phyloP scores from a whole-genome alignment of 306 rosid species.

The Begonia masoniana region DNA sequence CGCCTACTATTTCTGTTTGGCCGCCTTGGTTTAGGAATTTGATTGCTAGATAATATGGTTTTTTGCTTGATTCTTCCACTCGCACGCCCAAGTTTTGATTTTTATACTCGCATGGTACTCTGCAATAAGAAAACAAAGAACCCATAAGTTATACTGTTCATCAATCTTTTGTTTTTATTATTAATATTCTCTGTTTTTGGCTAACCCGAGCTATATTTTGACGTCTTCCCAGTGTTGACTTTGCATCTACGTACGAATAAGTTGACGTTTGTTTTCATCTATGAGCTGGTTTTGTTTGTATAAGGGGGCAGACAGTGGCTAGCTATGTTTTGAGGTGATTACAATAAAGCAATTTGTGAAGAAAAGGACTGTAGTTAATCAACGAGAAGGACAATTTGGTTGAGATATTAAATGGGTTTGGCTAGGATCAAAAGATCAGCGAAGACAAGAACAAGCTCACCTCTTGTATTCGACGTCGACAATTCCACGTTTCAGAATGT shows the following conservation, averaged over 20 bases:
- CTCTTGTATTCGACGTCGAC: slow-evolving; percentile 70
- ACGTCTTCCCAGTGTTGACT: no score
- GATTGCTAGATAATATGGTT: slow-evolving; percentile 48
- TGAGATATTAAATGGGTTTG: not conserved
- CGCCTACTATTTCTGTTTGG: slow-evolving; percentile 78
- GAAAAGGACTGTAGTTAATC: no score
- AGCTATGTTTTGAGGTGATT: not conserved
- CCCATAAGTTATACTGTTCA: no score
- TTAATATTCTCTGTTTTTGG: no score
- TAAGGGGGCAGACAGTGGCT: no score
- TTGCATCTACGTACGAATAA: no score
- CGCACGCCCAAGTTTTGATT: slow-evolving; percentile 48
- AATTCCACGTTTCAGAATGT: slow-evolving; percentile 45
- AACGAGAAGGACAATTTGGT: not conserved
- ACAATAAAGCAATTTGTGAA: not conserved
- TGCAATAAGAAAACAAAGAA: slow-evolving; percentile 9
- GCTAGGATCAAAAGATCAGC: not conserved
- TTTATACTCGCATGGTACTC: slow-evolving; percentile 63
- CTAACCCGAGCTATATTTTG: no score
- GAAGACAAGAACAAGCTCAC: slow-evolving; percentile 17
- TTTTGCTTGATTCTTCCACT: slow-evolving; percentile 81
- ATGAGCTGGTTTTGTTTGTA: no score
- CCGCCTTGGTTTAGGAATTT: slow-evolving; percentile 83
- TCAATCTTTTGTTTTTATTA: no score
- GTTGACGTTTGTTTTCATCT: no score